Evolutionary conservation across 371 early-diverging fungal species (phyloP).

Genomic region (Apophysomyces ossiformis): DNA sequence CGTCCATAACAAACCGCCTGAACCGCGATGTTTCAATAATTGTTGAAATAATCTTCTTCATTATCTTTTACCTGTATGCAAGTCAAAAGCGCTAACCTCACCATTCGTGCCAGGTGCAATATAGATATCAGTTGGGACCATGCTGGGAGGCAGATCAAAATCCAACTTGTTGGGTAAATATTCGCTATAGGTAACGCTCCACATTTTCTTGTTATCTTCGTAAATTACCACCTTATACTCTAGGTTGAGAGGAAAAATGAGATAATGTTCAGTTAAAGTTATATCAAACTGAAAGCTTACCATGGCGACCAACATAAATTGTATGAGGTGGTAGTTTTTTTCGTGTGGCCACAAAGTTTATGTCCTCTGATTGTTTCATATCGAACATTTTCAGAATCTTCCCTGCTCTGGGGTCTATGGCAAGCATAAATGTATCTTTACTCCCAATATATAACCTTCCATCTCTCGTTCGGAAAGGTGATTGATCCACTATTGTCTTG

Average conservation of each 20-base stretch:
- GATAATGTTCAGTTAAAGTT: neutral
- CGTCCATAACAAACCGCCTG: constrained; percentile 38
- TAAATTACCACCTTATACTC: constrained; percentile 33
- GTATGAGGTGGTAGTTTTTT: constrained; percentile 36
- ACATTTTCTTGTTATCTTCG: constrained; percentile 32
- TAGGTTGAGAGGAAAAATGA: constrained; percentile 5
- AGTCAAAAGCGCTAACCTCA: constrained; percentile 41
- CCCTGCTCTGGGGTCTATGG: constrained; percentile 75
- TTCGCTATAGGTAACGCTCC: constrained; percentile 51
- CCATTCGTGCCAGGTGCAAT: constrained; percentile 44
- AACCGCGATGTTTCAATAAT: neutral
- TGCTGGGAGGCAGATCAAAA: constrained; percentile 34
- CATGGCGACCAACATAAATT: constrained; percentile 45
- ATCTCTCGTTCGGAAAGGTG: constrained; percentile 63
- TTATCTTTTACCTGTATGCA: constrained; percentile 26
- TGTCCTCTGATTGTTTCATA: constrained; percentile 37
- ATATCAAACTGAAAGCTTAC: constrained; percentile 20
- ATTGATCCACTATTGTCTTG: constrained; percentile 64
- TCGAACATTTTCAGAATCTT: constrained; percentile 59
- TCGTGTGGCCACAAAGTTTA: constrained; percentile 25
- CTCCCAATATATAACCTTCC: constrained; percentile 70
- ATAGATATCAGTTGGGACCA: constrained; percentile 37
- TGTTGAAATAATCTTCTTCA: neutral
- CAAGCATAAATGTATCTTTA: constrained; percentile 69
- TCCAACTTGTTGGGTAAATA: constrained; percentile 50